Percentiles rank a stretch among this genome's conserved stretches.
These are phyloP conservation scores for Aquilaria sinensis DNA, from an alignment of 345 rosid genomes.

Conservation along the genomic window DNA sequence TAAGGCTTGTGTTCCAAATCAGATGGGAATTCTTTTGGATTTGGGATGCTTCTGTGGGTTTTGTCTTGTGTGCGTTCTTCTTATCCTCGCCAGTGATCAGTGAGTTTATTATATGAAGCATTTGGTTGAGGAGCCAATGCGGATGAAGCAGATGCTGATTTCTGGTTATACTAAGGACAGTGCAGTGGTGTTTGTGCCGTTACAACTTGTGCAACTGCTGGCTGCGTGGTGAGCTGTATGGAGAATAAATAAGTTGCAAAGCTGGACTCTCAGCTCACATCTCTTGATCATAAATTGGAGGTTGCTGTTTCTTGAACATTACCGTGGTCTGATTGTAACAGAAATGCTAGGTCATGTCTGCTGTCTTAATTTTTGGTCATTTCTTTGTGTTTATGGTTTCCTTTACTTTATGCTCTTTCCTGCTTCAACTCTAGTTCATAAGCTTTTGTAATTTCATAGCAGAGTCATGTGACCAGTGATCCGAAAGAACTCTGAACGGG, in stretches of 20 bases:
- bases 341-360: too few species aligned
- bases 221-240: conserved; percentile 37
- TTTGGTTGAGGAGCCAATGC: conserved; percentile 56
- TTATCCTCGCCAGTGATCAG: conserved; percentile 40
- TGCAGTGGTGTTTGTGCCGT: conserved; percentile 70
- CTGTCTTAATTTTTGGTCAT: too few species aligned
- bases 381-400: too few species aligned
- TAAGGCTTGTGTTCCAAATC: conserved; percentile 27
- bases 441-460: too few species aligned
- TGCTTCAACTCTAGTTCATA: too few species aligned
- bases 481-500: too few species aligned
- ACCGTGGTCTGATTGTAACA: too few species aligned
- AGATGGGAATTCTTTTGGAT: conserved; percentile 50
- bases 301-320: too few species aligned
- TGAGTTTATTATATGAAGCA: conserved; percentile 44
- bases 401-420: too few species aligned
- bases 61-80: conserved; percentile 49
- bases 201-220: conserved; percentile 41
- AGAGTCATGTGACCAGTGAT: too few species aligned
- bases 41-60: conserved; percentile 60
- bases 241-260: conserved; percentile 14
- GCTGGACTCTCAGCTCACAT: too few species aligned
- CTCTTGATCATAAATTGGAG: too few species aligned
- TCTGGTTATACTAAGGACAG: conserved; percentile 52
- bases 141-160: conserved; percentile 46